A percentile compares a stretch with the other conserved stretches of the same genome.
These are phyloP conservation scores for Microdochium paspali DNA, from an alignment of 2,329 filamentous ascomycete genomes.

Conservation along the genomic window DNA sequence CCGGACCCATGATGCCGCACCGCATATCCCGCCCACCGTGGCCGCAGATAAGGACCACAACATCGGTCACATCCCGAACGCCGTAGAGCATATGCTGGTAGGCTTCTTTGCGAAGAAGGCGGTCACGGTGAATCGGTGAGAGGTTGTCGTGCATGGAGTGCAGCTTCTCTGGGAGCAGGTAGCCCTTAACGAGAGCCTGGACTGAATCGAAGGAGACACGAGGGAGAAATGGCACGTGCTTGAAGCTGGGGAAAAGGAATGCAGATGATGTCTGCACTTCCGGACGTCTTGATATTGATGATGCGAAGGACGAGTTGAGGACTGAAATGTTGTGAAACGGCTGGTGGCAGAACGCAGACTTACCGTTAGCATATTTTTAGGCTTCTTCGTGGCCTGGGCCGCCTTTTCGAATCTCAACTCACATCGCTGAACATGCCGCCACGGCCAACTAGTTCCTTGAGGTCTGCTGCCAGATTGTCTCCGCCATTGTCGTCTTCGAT, in stretches of 20 bases:
- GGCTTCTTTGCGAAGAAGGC: slow-evolving; percentile 38
- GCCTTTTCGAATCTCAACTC: slow-evolving; percentile 19
- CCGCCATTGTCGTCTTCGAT: slow-evolving; percentile 73
- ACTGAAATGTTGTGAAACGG: slow-evolving; percentile 76
- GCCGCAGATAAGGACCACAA: slow-evolving; percentile 79
- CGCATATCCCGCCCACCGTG: slow-evolving; percentile 74
- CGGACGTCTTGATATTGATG: slow-evolving; percentile 36
- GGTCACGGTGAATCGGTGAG: slow-evolving; percentile 46
- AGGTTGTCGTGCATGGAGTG: slow-evolving; percentile 52
- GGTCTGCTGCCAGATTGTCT: slow-evolving; percentile 57
- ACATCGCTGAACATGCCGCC: slow-evolving; percentile 60
- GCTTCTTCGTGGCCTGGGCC: neutral
- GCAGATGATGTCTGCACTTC: slow-evolving; percentile 50
- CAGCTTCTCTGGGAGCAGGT: slow-evolving; percentile 53
- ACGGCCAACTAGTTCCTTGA: slow-evolving; percentile 61
- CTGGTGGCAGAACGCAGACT: slow-evolving; percentile 31
- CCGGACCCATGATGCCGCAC: slow-evolving; percentile 72
- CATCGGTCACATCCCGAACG: slow-evolving; percentile 54
- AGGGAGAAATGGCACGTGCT: slow-evolving; percentile 65
- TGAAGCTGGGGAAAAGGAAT: slow-evolving; percentile 76
- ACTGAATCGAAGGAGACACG: slow-evolving; percentile 47
- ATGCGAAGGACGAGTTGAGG: slow-evolving; percentile 65
- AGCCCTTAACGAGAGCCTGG: slow-evolving; percentile 52
- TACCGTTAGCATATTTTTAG: slow-evolving; percentile 19
- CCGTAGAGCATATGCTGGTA: slow-evolving; percentile 41